Conservation (phyloP, 2,329 filamentous ascomycete species). For the Trichophaea hybrida region DNA sequence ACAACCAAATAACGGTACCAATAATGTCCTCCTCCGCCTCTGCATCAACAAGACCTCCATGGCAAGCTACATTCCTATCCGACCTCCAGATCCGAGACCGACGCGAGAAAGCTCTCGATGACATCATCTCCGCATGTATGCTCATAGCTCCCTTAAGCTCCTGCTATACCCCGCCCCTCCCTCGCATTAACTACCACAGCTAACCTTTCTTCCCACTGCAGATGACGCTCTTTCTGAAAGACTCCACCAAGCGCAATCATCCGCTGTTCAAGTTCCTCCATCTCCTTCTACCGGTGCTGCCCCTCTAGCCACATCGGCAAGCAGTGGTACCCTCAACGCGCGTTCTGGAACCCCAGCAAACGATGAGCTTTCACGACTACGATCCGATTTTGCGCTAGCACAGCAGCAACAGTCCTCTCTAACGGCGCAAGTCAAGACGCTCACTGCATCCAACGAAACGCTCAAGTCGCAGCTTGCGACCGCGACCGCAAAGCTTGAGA, state of each 20-base stretch:
- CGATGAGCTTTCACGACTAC: neutral
- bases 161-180: neutral
- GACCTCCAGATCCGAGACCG: neutral
- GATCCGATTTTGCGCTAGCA: neutral
- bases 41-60: neutral
- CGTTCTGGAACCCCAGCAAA: neutral
- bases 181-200: neutral
- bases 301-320: neutral
- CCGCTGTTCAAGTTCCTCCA: neutral
- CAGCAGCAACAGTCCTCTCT: neutral
- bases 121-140: conserved; percentile 4
- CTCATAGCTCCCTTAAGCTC: neutral
- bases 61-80: neutral
- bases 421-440: neutral
- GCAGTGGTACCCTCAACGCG: neutral
- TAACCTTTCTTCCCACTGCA: neutral
- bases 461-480: neutral
- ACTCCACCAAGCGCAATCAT: neutral
- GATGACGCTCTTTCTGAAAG: neutral
- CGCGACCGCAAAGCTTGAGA: neutral
- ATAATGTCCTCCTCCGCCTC: neutral
- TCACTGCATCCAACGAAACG: neutral
- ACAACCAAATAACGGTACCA: too few relatives aligned
- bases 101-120: conserved; percentile 3
- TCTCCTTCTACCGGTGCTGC: neutral